Base-by-base conservation (phyloP, 139 green algal genomes). In the Auxenochlorella protothecoides region DNA sequence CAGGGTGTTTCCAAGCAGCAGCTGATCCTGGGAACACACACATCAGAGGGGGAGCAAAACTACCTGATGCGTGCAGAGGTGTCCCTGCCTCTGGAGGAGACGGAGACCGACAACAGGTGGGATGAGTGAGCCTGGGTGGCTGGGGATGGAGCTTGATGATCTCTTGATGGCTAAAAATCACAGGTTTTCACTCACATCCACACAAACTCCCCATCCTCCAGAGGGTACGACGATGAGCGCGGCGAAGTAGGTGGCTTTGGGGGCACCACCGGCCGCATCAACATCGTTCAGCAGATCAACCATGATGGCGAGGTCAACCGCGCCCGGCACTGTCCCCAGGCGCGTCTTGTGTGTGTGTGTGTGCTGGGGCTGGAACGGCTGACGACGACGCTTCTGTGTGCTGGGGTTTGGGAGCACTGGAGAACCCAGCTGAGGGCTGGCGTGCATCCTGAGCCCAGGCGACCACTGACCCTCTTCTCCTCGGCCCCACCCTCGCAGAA, bases 281-380 rank as follows among this genome's bases (percentile, higher is more conserved):
- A 90, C 72, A 88, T 99, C 44, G 80, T 95, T 27, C 93, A 99
- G 81, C 91, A 96, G 73, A 99, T 99, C 72, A 97, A 97, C 76
- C 95, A 99, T 78, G 88, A 98, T 57, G 95, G 95, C 3, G 95
- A 99, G 82, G 95, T 99, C 53, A 99, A 99, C 83, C 81, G 93
- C 4, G 94, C 93, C 55, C 78, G 93, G 27, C 51, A 72, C 62
- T 79, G 77, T 55, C 77, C 77, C 2, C 69, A 76, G 71, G 71
- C 70, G 64, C 4, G 64, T 10, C 9, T 44, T 44, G 1, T 44
- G 27, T 44, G 27, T 44, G 27, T 44, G 27, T 44, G 27, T 44
- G 27, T 44, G 27, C 27, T 44, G 0, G 27, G 27, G 27, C 27
- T 44, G 27, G 27, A 44, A 1, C 27, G 27, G 27, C 27, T 44